Percentiles rank a stretch among this genome's conserved stretches.
These are phyloP conservation scores for Globisporangium canariense DNA, from an alignment of 352 stramenopile species.

Conservation along the genomic window DNA sequence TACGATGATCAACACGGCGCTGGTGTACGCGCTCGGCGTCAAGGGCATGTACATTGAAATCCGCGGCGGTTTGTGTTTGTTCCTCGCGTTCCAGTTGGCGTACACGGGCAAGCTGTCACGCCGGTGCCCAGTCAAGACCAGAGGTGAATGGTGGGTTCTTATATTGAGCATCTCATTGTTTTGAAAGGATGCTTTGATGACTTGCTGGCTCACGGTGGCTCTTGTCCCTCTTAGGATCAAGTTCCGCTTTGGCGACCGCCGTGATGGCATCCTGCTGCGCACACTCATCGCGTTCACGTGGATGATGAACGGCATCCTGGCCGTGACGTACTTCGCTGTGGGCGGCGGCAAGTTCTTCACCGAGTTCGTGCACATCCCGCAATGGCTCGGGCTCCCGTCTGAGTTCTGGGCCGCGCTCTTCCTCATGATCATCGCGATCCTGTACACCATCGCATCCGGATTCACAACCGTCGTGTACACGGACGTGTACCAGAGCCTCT, in stretches of 20 bases:
- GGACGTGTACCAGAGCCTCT: constrained; percentile 79
- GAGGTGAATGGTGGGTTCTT: constrained; percentile 57
- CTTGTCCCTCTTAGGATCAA: constrained; percentile 50
- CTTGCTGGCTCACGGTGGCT: neutral
- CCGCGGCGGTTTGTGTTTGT: constrained; percentile 69
- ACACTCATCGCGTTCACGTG: constrained; percentile 73
- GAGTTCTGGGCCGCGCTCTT: constrained; percentile 70
- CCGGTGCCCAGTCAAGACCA: constrained; percentile 71
- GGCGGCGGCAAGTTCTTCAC: constrained; percentile 78
- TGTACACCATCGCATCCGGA: constrained; percentile 70
- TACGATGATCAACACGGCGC: constrained; percentile 83
- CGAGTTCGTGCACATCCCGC: constrained; percentile 65
- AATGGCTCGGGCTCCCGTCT: constrained; percentile 47
- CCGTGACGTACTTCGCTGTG: constrained; percentile 76
- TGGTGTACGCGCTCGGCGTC: constrained; percentile 78
- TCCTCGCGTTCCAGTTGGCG: constrained; percentile 75
- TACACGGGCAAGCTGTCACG: constrained; percentile 78
- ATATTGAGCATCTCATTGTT: constrained; percentile 14
- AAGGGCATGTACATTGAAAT: constrained; percentile 86
- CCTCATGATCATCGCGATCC: constrained; percentile 62
- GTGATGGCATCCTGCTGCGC: constrained; percentile 51
- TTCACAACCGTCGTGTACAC: constrained; percentile 81
- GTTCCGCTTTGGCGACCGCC: constrained; percentile 62
- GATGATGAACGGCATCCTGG: constrained; percentile 55
- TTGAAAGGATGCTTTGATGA: neutral